A percentile compares a stretch with the other conserved stretches of the same genome.
Conservation (phyloP, 2,329 filamentous ascomycete genomes). For the Chrysoporthe puriensis region DNA sequence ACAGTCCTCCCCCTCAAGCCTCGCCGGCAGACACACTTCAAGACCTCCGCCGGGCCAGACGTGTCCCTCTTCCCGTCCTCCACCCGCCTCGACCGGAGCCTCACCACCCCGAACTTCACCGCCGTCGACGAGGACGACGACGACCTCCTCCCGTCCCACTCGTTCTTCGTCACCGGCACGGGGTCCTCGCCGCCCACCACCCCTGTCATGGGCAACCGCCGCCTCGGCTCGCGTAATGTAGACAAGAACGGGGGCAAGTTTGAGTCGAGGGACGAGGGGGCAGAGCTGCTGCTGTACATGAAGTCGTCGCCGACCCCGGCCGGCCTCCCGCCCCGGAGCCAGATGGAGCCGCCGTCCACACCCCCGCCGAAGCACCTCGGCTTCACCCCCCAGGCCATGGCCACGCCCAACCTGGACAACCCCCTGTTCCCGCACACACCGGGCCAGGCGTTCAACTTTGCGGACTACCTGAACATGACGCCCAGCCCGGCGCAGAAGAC, state of each 20-base stretch:
- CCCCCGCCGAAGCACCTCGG: slow-evolving; percentile 73
- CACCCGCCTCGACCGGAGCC: slow-evolving; percentile 68
- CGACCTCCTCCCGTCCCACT: slow-evolving; percentile 75
- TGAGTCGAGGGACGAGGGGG: slow-evolving; percentile 73
- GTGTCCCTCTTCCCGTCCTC: slow-evolving; percentile 79
- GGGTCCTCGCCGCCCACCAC: slow-evolving; percentile 77
- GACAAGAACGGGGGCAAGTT: slow-evolving; percentile 46
- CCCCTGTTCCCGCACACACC: slow-evolving; percentile 73
- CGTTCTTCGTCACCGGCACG: slow-evolving; percentile 67
- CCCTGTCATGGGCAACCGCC: slow-evolving; percentile 68
- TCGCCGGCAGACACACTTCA: slow-evolving; percentile 74
- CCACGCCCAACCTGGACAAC: slow-evolving; percentile 75
- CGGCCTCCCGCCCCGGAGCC: slow-evolving; percentile 55
- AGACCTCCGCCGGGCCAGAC: slow-evolving; percentile 69
- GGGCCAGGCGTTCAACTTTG: slow-evolving; percentile 84
- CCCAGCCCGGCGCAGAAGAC: slow-evolving; percentile 89
- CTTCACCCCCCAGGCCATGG: slow-evolving; percentile 84
- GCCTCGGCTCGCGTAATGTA: slow-evolving; percentile 50
- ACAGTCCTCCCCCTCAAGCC: slow-evolving; percentile 84
- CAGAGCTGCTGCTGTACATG: slow-evolving; percentile 79
- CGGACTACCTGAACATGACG: slow-evolving; percentile 96
- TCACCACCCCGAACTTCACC: slow-evolving; percentile 63
- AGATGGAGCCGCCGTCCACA: slow-evolving; percentile 74
- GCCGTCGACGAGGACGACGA: slow-evolving; percentile 80
- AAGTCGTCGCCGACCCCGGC: slow-evolving; percentile 90